Conservation (phyloP, 768 basidiomycete genomes). For the Tricholoma sp. region DNA sequence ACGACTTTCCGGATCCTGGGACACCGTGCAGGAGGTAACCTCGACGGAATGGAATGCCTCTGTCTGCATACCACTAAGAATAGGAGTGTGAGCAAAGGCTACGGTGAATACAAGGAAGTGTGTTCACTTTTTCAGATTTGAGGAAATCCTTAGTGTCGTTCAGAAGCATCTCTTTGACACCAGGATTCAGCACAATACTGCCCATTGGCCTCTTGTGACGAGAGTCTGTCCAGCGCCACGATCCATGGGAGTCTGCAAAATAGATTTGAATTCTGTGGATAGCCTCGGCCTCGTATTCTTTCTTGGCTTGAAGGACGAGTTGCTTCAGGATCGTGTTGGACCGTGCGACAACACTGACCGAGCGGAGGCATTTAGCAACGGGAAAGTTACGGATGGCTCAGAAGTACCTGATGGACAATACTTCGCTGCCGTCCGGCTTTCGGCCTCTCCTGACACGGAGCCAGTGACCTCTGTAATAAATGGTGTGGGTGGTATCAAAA, state of each 20-base stretch:
- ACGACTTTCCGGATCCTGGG: conserved; percentile 83
- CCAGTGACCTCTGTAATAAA: conserved; percentile 84
- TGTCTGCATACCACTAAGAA: conserved; percentile 82
- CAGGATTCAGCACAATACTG: conserved; percentile 82
- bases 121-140: conserved; percentile 67
- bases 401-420: conserved; percentile 63
- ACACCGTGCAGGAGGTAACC: conserved; percentile 84
- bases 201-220: conserved; percentile 86
- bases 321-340: conserved; percentile 83
- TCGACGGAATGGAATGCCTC: conserved; percentile 87
- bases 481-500: conserved; percentile 83
- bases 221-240: conserved; percentile 86
- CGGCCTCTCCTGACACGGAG: conserved; percentile 66
- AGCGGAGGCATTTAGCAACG: conserved; percentile 6
- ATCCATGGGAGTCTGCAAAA: conserved; percentile 83
- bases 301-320: conserved; percentile 86
- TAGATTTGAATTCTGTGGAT: conserved; percentile 87
- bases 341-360: conserved; percentile 70
- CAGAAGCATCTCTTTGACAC: conserved; percentile 86
- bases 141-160: conserved; percentile 81
- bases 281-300: conserved; percentile 82
- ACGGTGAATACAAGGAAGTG: background rate
- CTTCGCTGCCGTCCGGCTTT: conserved; percentile 68
- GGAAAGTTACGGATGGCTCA: conserved; percentile 5
- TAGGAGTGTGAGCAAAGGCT: background rate